phyloP scores from a whole-genome alignment of 1,139 yeast genomes.

The Magnusiomyces clavatus region DNA sequence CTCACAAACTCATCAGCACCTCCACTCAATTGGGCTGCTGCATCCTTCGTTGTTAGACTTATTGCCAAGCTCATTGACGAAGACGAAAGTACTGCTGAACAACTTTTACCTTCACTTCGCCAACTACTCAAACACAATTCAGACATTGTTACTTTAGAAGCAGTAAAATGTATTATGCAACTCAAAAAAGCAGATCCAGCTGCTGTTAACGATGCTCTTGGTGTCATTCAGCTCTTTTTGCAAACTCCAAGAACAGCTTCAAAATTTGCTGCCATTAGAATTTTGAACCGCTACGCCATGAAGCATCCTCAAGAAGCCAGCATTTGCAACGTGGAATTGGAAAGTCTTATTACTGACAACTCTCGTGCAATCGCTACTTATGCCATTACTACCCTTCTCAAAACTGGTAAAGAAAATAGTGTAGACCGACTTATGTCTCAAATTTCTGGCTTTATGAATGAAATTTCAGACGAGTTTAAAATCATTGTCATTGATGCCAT shows the following conservation, averaged over 20 bases:
- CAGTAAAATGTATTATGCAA: slow-evolving; percentile 69
- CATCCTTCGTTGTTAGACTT: slow-evolving; percentile 78
- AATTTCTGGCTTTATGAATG: slow-evolving; percentile 84
- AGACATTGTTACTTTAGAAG: slow-evolving; percentile 89
- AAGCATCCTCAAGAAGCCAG: slow-evolving; percentile 71
- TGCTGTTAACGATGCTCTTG: slow-evolving; percentile 49
- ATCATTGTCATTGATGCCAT: slow-evolving; percentile 92
- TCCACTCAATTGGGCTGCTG: slow-evolving; percentile 46
- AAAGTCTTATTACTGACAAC: slow-evolving; percentile 75
- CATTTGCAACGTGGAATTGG: slow-evolving; percentile 74
- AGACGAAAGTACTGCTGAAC: slow-evolving; percentile 38
- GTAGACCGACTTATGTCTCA: slow-evolving; percentile 85
- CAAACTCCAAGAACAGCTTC: slow-evolving; percentile 87
- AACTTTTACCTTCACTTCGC: slow-evolving; percentile 55
- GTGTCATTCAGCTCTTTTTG: slow-evolving; percentile 66
- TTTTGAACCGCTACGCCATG: slow-evolving; percentile 78
- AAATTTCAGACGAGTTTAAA: slow-evolving; percentile 92
- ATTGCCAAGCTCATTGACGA: slow-evolving; percentile 66
- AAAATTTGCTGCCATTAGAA: slow-evolving; percentile 87
- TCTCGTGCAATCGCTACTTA: slow-evolving; percentile 96
- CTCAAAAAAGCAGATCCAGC: slow-evolving; percentile 60
- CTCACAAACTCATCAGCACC: slow-evolving; percentile 47
- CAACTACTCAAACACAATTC: slow-evolving; percentile 73
- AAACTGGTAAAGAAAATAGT: slow-evolving; percentile 87
- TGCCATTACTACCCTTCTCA: slow-evolving; percentile 90